Base-by-base conservation (phyloP, 805 yeast species). In the Sugiyamaella marilandica region DNA sequence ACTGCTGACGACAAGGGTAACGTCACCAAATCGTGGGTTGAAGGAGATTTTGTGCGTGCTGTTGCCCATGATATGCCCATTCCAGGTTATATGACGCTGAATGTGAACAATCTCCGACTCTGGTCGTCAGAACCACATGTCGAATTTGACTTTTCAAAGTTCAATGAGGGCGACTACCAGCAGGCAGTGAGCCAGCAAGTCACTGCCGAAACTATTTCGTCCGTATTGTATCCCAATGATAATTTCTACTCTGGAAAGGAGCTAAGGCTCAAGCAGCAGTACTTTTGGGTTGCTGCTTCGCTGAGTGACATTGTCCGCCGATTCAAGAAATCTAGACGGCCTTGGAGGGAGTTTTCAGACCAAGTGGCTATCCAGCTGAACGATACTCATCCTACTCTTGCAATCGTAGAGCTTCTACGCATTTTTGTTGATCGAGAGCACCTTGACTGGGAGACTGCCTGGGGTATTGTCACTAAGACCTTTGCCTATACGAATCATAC, bases 201-300 rank as follows among this genome's bases (percentile, higher is more conserved):
- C 69, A 76, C 82, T 52, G 97, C 97, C 2, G 96, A 88, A 70
- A 83, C 95, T 21, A 88, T 90, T 63, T 88, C 97, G 35, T 88
- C 97, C 5, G 96, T 90, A 14, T 74, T 90, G 65, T 90, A 90
- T 70, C 97, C 97, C 59, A 90, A 90, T 71, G 97, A 90, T 69
- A 91, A 90, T 70, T 91, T 90, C 68, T 85, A 87, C 65, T 79
- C 82, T 59, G 97, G 97, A 63, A 90, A 91, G 71, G 96, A 88
- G 68, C 77, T 90, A 65, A 82, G 97, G 67, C 80, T 90, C 70
- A 91, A 91, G 71, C 97, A 90, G 74, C 97, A 90, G 71, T 91
- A 89, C 71, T 91, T 90, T 73, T 90, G 97, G 97, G 96, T 91
- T 50, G 84, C 95, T 49, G 97, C 97, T 33, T 87, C 96, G 13